Evolutionary conservation across 345 rosid species (phyloP).

Genomic region (Arabis hirsuta): DNA sequence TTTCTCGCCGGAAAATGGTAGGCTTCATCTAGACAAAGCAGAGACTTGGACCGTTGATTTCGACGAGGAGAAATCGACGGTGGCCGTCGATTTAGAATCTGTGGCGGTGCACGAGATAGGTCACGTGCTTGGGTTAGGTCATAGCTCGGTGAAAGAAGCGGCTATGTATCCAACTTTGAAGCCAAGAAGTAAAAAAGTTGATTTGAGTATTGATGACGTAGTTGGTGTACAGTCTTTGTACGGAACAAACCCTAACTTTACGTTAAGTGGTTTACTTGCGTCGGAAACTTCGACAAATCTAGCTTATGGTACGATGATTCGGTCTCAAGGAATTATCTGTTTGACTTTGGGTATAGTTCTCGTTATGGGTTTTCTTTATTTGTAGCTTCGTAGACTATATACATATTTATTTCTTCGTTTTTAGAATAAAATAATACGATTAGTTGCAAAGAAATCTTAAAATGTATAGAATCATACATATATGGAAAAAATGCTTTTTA

Average conservation of each 20-base stretch:
- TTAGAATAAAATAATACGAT: not conserved
- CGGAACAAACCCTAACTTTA: slow-evolving; percentile 79
- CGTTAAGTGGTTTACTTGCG: slow-evolving; percentile 53
- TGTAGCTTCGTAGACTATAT: slow-evolving; percentile 16
- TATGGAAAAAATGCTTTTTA: not conserved
- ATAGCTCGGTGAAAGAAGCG: slow-evolving; percentile 64
- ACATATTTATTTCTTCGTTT: not conserved
- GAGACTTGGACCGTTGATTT: slow-evolving; percentile 91
- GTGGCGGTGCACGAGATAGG: slow-evolving; percentile 91
- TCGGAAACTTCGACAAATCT: slow-evolving; percentile 65
- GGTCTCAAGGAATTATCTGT: slow-evolving; percentile 33
- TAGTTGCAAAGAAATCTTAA: slow-evolving; percentile 7
- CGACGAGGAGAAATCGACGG: slow-evolving; percentile 54
- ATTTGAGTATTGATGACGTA: slow-evolving; percentile 64
- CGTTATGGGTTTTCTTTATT: slow-evolving; percentile 8
- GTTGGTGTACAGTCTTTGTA: slow-evolving; percentile 75
- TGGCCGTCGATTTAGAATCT: slow-evolving; percentile 84
- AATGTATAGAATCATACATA: slow-evolving; percentile 18
- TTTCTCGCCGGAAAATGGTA: slow-evolving; percentile 84
- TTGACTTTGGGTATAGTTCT: slow-evolving; percentile 25
- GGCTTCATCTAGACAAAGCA: slow-evolving; percentile 72
- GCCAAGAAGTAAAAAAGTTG: slow-evolving; percentile 66
- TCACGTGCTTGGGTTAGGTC: slow-evolving; percentile 73
- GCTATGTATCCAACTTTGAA: slow-evolving; percentile 92
- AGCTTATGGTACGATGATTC: slow-evolving; percentile 41